Base-by-base conservation (phyloP, 176 grass and related monocot genomes). In the Paspalum notatum region DNA sequence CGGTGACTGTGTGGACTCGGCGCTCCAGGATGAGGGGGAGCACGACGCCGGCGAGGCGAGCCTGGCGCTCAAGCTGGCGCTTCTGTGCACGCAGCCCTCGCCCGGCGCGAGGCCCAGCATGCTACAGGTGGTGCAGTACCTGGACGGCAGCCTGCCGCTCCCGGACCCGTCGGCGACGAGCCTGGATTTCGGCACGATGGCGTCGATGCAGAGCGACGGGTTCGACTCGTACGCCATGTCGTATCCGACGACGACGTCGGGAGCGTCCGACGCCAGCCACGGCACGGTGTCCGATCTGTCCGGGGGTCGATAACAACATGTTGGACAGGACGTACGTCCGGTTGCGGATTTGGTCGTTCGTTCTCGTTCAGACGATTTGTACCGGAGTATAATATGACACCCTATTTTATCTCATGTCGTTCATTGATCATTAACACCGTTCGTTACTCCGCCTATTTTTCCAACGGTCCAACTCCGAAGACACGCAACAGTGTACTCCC, bases 211-310 rank as follows among this genome's bases (percentile, higher is more conserved):
- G 58, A 39, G 27, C 44, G 22, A 64, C 59, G 75, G 75, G 75
- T 50, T 50, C 42, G 75, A 21, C 59, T 64, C 45, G 58, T 77
- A 48, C 46, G 57, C 12, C 74, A 27, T 18, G 24, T n/a, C 1
- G 43, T 49, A 62, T 63, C 58, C 75, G 43, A 63, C 24, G 43
- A 63, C 24, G 58, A 8, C 74, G 15, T 9, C 53, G 53, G 7
- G 7, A 32, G 22, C 14, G 74, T 77, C 56, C 15, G 26, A 20
- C 16, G 48, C 1, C 17, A 78, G 25, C 59, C 27, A 64, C 21
- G 57, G 59, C 75, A 78, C 75, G 25, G 44, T 78, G 59, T 78
- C 75, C 13, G 59, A 64, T 64, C 21, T 78, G 44, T 78, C 75
- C 60, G 75, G 75, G 26, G 59, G 75, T 38, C 48, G 75, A 64